A percentile compares a stretch with the other conserved stretches of the same genome.
Conservation (phyloP, 164 flowering plant species). For the Buxus sempervirens region DNA sequence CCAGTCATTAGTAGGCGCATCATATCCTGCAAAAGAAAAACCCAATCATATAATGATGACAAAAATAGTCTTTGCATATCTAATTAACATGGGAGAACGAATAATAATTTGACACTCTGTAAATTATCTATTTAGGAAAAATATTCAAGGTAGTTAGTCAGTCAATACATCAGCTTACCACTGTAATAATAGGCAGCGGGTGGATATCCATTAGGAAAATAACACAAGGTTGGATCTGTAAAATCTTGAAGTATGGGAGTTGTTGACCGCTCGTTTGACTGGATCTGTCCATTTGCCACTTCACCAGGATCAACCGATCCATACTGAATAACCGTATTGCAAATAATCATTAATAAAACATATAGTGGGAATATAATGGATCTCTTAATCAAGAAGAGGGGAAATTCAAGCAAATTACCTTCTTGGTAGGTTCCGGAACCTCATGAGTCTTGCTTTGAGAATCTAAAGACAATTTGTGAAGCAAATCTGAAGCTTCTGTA, state of each 20-base stretch:
- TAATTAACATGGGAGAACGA: too few relatives aligned
- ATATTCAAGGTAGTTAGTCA: too few relatives aligned
- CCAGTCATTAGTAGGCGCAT: conserved; percentile 58
- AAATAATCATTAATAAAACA: background rate
- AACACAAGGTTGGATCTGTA: conserved; percentile 34
- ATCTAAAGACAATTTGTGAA: conserved; percentile 62
- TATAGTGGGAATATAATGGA: too few relatives aligned
- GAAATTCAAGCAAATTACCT: conserved; percentile 29
- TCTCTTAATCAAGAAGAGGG: background rate
- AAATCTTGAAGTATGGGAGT: conserved; percentile 33
- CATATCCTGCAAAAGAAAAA: conserved; percentile 43
- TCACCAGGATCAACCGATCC: conserved; percentile 40
- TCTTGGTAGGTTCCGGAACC: conserved; percentile 51
- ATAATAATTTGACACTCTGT: too few relatives aligned
- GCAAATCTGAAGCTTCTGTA: conserved; percentile 62
- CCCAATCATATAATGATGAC: background rate
- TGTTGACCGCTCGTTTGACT: conserved; percentile 38
- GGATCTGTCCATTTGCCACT: conserved; percentile 40
- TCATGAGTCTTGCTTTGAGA: conserved; percentile 48
- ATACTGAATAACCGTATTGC: conserved; percentile 38
- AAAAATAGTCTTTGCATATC: background rate
- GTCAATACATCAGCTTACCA: too few relatives aligned
- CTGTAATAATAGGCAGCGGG: conserved; percentile 45
- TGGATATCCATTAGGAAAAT: conserved; percentile 41
- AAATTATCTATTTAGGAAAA: too few relatives aligned